These are phyloP conservation scores for Platanthera zijinensis DNA, from an alignment of 106 monocot species.

Conservation along the genomic window DNA sequence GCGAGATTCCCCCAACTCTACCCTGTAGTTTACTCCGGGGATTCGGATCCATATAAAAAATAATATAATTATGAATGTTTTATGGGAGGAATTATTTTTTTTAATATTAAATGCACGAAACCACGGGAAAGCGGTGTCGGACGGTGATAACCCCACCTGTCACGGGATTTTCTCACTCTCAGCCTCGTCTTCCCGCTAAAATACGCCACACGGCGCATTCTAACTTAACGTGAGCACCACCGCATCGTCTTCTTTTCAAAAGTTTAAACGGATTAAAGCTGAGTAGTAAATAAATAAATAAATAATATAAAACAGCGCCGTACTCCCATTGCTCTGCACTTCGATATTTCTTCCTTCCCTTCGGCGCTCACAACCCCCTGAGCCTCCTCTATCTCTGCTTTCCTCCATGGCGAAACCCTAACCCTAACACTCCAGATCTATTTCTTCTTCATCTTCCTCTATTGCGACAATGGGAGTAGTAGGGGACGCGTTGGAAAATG, in stretches of 20 bases:
- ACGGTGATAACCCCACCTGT: background rate
- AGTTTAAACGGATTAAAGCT: background rate
- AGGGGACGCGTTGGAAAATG: background rate
- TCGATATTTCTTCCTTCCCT: background rate
- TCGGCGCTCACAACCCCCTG: background rate
- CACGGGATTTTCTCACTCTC: background rate
- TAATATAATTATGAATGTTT: too few relatives aligned
- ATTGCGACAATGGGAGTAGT: constrained; percentile 5
- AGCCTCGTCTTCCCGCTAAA: background rate
- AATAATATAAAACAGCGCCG: background rate
- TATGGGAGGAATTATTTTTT: too few relatives aligned
- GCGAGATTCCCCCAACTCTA: too few relatives aligned
- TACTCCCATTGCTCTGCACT: background rate
- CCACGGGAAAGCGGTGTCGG: background rate
- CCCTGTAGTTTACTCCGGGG: too few relatives aligned
- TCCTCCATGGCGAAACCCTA: constrained; percentile 17
- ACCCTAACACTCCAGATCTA: constrained; percentile 7
- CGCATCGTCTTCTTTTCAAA: background rate
- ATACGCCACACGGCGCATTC: background rate
- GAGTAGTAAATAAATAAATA: too few relatives aligned
- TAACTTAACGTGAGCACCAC: constrained; percentile 5
- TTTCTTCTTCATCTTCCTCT: background rate
- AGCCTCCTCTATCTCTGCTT: background rate
- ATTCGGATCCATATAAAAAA: too few relatives aligned
- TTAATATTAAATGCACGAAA: too few relatives aligned